Evolutionary conservation across 495 filamentous ascomycete genomes (phyloP).

Genomic region (Penicillium coffeae): DNA sequence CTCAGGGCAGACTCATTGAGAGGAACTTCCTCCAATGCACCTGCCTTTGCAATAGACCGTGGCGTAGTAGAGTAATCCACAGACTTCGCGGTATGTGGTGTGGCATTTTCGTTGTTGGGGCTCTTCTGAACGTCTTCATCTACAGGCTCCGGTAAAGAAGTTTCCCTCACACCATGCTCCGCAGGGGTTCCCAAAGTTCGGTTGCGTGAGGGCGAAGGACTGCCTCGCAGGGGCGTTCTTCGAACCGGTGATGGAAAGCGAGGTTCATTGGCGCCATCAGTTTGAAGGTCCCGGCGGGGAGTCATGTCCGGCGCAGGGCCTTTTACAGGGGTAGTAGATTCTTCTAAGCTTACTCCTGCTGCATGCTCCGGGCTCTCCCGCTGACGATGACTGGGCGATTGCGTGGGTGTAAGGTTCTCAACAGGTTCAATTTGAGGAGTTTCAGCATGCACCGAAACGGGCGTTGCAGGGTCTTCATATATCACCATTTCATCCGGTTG

Average conservation of each 20-base stretch:
- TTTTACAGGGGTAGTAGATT: slow-evolving; percentile 9
- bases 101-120: slow-evolving; percentile 29
- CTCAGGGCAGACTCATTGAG: slow-evolving; percentile 17
- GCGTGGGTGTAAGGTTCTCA: slow-evolving; percentile 9
- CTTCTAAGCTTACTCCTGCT: not conserved
- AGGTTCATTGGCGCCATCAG: slow-evolving; percentile 7
- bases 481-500: slow-evolving; percentile 32
- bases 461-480: slow-evolving; percentile 41
- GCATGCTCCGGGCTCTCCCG: slow-evolving; percentile 1
- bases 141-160: slow-evolving; percentile 5
- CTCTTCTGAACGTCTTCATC: not conserved
- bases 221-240: slow-evolving; percentile 18
- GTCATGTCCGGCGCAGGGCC: slow-evolving; percentile 11
- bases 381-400: slow-evolving; percentile 8
- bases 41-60: slow-evolving; percentile 20
- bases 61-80: slow-evolving; percentile 14
- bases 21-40: slow-evolving; percentile 24
- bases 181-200: slow-evolving; percentile 9
- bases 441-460: slow-evolving; percentile 10
- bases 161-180: slow-evolving; percentile 2
- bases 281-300: slow-evolving; percentile 4
- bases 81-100: slow-evolving; percentile 9
- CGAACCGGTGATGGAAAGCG: slow-evolving; percentile 17
- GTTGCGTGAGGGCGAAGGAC: slow-evolving; percentile 22
- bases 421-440: slow-evolving; percentile 6